Evolutionary conservation across 352 stramenopile genomes (phyloP).

Genomic region (Globisporangium solare): DNA sequence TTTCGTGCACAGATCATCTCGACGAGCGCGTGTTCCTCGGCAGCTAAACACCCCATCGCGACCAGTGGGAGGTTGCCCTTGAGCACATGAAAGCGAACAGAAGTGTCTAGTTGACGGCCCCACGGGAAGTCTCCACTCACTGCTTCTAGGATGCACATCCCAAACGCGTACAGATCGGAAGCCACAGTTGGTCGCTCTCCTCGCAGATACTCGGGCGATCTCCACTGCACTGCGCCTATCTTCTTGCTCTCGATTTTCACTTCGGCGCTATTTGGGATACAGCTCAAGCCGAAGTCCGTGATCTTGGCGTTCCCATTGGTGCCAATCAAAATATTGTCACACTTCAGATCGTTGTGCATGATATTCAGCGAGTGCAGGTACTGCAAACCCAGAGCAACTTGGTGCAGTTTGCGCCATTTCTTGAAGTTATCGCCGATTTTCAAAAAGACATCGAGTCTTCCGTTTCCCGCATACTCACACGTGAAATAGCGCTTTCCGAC

Average conservation of each 20-base stretch:
- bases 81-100: background rate
- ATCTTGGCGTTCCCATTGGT: slow-evolving; percentile 5
- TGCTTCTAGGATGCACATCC: slow-evolving; percentile 12
- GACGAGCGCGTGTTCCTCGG: too few species aligned
- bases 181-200: slow-evolving; percentile 6
- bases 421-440: background rate
- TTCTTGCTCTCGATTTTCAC: slow-evolving; percentile 1
- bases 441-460: slow-evolving; percentile 21
- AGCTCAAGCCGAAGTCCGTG: slow-evolving; percentile 10
- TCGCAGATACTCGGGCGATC: slow-evolving; percentile 2
- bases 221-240: slow-evolving; percentile 5
- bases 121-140: slow-evolving; percentile 2
- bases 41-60: slow-evolving; percentile 2
- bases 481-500: slow-evolving; percentile 32
- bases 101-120: background rate
- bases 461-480: slow-evolving; percentile 23
- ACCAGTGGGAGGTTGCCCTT: background rate
- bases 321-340: slow-evolving; percentile 12
- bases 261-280: slow-evolving; percentile 5
- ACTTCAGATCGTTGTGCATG: slow-evolving; percentile 13
- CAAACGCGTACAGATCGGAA: slow-evolving; percentile 13
- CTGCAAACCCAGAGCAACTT: slow-evolving; percentile 9
- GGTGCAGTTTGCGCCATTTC: slow-evolving; percentile 5
- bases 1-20: slow-evolving; percentile 8
- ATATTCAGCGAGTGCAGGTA: slow-evolving; percentile 12